phyloP scores from a whole-genome alignment of 352 stramenopile genomes.

The Phytophthora idaei region DNA sequence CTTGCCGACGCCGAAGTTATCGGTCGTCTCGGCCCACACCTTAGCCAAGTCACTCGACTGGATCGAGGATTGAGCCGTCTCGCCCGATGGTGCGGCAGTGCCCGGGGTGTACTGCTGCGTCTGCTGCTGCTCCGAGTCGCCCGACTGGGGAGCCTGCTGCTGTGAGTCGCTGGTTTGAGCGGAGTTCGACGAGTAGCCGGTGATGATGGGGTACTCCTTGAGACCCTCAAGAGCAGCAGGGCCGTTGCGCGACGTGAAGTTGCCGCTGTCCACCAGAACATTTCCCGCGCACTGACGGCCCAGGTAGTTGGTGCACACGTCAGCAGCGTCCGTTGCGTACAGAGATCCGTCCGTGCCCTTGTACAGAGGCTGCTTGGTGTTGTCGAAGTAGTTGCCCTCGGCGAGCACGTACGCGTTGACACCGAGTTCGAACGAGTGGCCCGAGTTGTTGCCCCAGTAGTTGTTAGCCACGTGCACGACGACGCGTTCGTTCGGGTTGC shows the following conservation, averaged over 20 bases:
- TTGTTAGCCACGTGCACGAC: constrained; percentile 45
- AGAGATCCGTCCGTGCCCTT: constrained; percentile 12
- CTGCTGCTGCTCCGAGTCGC: constrained; percentile 21
- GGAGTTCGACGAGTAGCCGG: constrained; percentile 10
- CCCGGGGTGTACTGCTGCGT: constrained; percentile 23
- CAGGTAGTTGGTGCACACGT: constrained; percentile 21
- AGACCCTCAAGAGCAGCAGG: constrained; percentile 15
- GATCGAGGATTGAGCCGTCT: constrained; percentile 9
- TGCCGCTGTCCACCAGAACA: constrained; percentile 33
- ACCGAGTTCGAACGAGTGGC: constrained; percentile 43
- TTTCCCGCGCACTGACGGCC: constrained; percentile 34
- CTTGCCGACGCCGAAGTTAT: constrained; percentile 26
- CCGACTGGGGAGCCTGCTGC: constrained; percentile 8
- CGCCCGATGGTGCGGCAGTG: constrained; percentile 17
- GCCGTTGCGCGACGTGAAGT: constrained; percentile 25
- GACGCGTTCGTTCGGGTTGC: constrained; percentile 26
- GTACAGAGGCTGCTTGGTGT: constrained; percentile 27
- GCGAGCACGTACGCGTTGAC: constrained; percentile 37
- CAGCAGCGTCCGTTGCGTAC: constrained; percentile 9
- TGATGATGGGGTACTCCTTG: constrained; percentile 14
- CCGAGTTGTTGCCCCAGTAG: constrained; percentile 48
- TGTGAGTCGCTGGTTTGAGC: constrained; percentile 6
- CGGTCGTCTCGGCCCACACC: constrained; percentile 19
- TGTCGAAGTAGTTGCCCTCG: constrained; percentile 53
- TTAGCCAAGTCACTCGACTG: constrained; percentile 19